Evolutionary conservation across 1,284 basidiomycete species (phyloP).

Genomic region (Moniliella sp.): DNA sequence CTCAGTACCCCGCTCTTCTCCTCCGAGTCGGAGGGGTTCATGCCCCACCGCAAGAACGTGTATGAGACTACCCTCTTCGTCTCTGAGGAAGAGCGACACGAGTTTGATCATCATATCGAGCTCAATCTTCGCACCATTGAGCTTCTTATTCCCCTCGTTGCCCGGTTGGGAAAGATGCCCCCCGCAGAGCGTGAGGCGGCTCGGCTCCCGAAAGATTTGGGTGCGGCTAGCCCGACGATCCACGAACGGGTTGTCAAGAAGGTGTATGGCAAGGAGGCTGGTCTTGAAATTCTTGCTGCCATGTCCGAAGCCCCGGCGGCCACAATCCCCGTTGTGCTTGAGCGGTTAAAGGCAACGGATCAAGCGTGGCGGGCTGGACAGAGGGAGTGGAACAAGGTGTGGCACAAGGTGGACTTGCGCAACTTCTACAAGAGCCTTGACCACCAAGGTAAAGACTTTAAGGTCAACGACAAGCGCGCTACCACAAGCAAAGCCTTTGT

Average conservation of each 20-base stretch:
- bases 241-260: slow-evolving; percentile 87
- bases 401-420: slow-evolving; percentile 85
- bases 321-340: slow-evolving; percentile 73
- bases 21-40: slow-evolving; percentile 77
- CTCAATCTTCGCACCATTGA: slow-evolving; percentile 76
- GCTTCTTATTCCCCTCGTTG: slow-evolving; percentile 67
- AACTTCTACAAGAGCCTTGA: slow-evolving; percentile 84
- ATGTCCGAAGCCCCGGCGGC: slow-evolving; percentile 77
- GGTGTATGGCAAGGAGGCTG: slow-evolving; percentile 68
- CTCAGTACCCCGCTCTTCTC: slow-evolving; percentile 94
- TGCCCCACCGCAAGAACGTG: slow-evolving; percentile 85
- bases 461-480: slow-evolving; percentile 82
- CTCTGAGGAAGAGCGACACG: slow-evolving; percentile 91
- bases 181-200: slow-evolving; percentile 64
- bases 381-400: slow-evolving; percentile 86
- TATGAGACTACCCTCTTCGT: slow-evolving; percentile 91
- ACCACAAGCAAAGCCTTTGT: slow-evolving; percentile 76
- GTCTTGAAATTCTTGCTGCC: slow-evolving; percentile 64
- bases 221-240: slow-evolving; percentile 66
- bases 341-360: slow-evolving; percentile 75
- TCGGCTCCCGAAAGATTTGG: slow-evolving; percentile 67
- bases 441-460: slow-evolving; percentile 83
- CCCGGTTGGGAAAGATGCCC: slow-evolving; percentile 70
- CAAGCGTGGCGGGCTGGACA: slow-evolving; percentile 93
- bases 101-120: slow-evolving; percentile 90